Evolutionary conservation across 2,329 filamentous ascomycete species (phyloP), one percentile per base, ranked within the genome.

Genomic region (Ambrosiella beaveri): DNA sequence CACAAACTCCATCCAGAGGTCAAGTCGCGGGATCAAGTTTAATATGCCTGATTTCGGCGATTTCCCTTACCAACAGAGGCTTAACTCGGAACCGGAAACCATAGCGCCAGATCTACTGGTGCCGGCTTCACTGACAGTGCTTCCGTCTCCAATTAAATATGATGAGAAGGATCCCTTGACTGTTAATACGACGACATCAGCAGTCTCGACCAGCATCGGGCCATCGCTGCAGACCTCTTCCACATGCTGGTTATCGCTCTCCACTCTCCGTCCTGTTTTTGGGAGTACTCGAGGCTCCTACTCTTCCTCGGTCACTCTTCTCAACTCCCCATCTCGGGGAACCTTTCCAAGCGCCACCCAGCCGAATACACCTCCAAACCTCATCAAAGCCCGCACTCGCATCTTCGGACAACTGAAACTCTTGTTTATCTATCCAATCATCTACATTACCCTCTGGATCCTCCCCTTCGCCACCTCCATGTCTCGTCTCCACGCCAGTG

Each of bases 351-450:
- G 19, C 8, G n/a, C 27, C 27, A 51, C 7, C 35, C 27, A 7
- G 47, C 39, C 6, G 27, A 27, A 27, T 27, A 27, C 11, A 12
- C 44, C n/a, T 15, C 44, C 44, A 17, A 47, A 13, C 5, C n/a
- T 47, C 7, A 7, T 8, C 11, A 51, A 51, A 19, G 27, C 47
- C 9, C 36, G 52, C 13, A 41, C 75, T 13, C 78, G 76, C 59
- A 82, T 86, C 60, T 76, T 78, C 50, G 77, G 82, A 8, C 85
- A 89, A 64, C 74, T 89, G 1, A 78, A 83, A 38, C 76, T 85
- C 37, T 74, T 89, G 15, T 88, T 90, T 68, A 80, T 88, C 53
- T 91, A 91, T 66, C 86, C 86, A 0, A 66, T 84, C 15, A 76
- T 85, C 3, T 90, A 91, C 68, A 74, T 86, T 17, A 68, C 79